Conservation (phyloP, 2,329 filamentous ascomycete species). For the Phialophora tarda region DNA sequence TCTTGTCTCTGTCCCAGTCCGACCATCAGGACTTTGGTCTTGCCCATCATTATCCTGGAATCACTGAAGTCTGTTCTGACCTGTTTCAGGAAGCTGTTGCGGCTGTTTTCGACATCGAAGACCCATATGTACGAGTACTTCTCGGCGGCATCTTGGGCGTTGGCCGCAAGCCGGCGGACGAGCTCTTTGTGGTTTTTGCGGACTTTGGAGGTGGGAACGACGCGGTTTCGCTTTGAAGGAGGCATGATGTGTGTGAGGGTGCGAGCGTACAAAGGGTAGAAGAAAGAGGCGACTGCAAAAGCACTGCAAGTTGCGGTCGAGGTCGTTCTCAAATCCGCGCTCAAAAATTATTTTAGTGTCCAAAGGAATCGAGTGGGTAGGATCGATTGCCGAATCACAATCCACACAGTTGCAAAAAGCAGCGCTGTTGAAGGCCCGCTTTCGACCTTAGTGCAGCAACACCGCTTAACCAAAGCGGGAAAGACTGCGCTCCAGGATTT, state of each 20-base stretch:
- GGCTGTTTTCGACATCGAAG: constrained; percentile 95
- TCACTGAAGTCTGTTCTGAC: constrained; percentile 46
- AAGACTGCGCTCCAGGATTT: background rate
- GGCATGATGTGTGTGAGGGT: constrained; percentile 68
- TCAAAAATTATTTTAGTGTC: constrained; percentile 1
- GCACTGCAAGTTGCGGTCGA: background rate
- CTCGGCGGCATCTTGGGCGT: constrained; percentile 82
- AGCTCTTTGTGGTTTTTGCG: constrained; percentile 86
- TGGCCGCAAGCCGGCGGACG: constrained; percentile 84
- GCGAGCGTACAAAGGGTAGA: background rate
- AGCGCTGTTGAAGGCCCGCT: too few species aligned
- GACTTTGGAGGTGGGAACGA: constrained; percentile 89
- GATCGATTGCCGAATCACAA: background rate
- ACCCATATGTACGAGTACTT: constrained; percentile 91
- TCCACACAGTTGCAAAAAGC: too few species aligned
- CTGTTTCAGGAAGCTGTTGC: constrained; percentile 72
- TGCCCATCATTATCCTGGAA: constrained; percentile 87
- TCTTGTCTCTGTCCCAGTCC: constrained; percentile 80
- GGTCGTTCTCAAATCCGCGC: background rate
- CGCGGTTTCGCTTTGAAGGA: constrained; percentile 89
- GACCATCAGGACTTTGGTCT: constrained; percentile 98
- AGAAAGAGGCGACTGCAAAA: background rate
- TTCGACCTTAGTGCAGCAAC: too few species aligned
- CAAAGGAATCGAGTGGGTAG: too few species aligned
- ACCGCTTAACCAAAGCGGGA: background rate